Evolutionary conservation across 352 stramenopile species (phyloP).

Genomic region (Phytophthora fragariae): DNA sequence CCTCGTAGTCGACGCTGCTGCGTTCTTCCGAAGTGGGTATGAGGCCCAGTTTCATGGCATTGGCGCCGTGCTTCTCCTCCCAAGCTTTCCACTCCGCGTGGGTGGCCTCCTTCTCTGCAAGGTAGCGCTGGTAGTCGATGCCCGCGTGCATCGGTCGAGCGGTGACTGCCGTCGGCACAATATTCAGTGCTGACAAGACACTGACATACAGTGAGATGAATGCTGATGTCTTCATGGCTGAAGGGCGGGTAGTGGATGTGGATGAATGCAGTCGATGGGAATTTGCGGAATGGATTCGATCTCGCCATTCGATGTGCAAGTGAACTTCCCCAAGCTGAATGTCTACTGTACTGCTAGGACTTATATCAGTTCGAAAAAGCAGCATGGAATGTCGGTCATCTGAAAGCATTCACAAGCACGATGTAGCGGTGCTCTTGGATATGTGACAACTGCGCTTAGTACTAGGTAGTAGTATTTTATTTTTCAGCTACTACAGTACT

Average conservation of each 20-base stretch:
- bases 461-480: no score
- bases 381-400: background rate
- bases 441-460: background rate
- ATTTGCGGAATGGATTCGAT: slow-evolving; percentile 14
- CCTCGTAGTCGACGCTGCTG: slow-evolving; percentile 33
- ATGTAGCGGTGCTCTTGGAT: background rate
- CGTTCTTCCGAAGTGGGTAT: slow-evolving; percentile 28
- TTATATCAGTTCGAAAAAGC: background rate
- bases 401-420: background rate
- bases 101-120: slow-evolving; percentile 34
- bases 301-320: background rate
- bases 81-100: slow-evolving; percentile 25
- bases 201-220: background rate
- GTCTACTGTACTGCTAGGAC: background rate
- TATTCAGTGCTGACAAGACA: background rate
- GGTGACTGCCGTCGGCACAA: slow-evolving; percentile 2
- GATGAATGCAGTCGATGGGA: background rate
- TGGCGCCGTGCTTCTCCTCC: background rate
- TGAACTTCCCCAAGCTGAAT: background rate
- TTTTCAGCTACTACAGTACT: no score
- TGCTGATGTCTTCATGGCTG: slow-evolving; percentile 8
- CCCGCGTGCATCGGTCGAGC: slow-evolving; percentile 37
- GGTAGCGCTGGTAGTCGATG: slow-evolving; percentile 46
- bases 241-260: background rate
- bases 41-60: slow-evolving; percentile 13